Evolutionary conservation across 306 rosid genomes (phyloP), one percentile per base, ranked within the genome.

Genomic region (Cucurbita pepo): DNA sequence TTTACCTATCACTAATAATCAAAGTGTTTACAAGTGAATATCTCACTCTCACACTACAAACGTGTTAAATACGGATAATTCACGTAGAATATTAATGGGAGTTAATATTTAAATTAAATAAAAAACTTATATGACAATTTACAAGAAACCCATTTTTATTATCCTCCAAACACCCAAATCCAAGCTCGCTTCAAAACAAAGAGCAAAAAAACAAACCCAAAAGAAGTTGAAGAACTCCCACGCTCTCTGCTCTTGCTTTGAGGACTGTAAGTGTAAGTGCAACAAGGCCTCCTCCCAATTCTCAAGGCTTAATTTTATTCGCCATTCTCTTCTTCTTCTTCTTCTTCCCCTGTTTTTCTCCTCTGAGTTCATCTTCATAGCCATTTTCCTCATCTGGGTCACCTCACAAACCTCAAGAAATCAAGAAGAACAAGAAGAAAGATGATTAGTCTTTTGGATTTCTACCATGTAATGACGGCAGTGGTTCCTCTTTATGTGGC

Each of bases 401-500:
- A 8, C 21, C 25, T 61, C 58, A 14, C 5, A 50, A 74, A 30
- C 34, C 16, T 10, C 36, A 11, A 58, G 11, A 34, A 59, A 2
- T 3, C 51, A 38, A 4, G 40, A 45, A 60, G 11, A 67, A 19
- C 36, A 8, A 15, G 38, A 5, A 75, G n/a, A 54, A 59, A 71
- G 4, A 93, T 92, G 97, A 92, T 92, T 36, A 85, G 83, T 7
- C 74, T 87, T 74, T 69, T 57, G 4, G 96, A 92, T 73, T 90
- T 92, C 78, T 92, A 92, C 81, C 95, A 92, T 78, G 97, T 92
- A 0, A 90, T 92, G 96, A 92, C 97, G 1, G 88, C 97, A 58
- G 86, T 90, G 86, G 95, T 92, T 56, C 97, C 97, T 8, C 95
- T 92, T 0, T 92, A 92, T 55, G 96, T 90, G 77, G 97, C 97